Percentiles rank a stretch among this genome's conserved stretches.
These are phyloP conservation scores for Aspergillus bridgeri DNA, from an alignment of 495 filamentous ascomycete genomes.

Conservation along the genomic window DNA sequence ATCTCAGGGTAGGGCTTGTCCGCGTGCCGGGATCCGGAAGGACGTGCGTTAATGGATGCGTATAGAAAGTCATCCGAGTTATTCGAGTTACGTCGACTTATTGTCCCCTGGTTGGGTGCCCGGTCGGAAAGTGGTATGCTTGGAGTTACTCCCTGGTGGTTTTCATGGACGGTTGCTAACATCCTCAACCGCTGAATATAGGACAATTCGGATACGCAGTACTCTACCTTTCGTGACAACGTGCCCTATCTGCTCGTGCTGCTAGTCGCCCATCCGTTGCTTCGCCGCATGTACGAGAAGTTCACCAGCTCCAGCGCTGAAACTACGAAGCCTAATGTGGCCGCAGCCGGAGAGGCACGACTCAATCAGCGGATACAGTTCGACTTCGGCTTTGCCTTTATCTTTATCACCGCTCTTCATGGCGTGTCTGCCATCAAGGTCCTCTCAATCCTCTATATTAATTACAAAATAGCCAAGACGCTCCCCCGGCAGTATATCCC, in stretches of 20 bases:
- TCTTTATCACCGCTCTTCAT: constrained; percentile 77
- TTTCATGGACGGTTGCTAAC: background rate
- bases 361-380: constrained; percentile 76
- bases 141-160: background rate
- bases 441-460: constrained; percentile 70
- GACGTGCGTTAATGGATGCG: constrained; percentile 16
- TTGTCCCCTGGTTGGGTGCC: constrained; percentile 88
- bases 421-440: constrained; percentile 84
- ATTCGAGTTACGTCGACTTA: constrained; percentile 64
- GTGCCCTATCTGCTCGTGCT: constrained; percentile 73
- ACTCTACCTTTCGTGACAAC: constrained; percentile 81
- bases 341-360: constrained; percentile 57
- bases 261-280: constrained; percentile 70
- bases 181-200: constrained; percentile 21
- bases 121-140: constrained; percentile 81
- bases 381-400: constrained; percentile 75
- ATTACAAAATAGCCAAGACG: constrained; percentile 71
- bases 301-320: constrained; percentile 18
- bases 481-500: constrained; percentile 68
- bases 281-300: constrained; percentile 66
- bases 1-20: constrained; percentile 64
- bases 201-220: constrained; percentile 91
- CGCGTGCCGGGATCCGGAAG: background rate
- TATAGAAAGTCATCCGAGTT: constrained; percentile 77
- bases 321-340: constrained; percentile 13